Evolutionary conservation across 306 rosid genomes (phyloP), one percentile per base, ranked within the genome.

Genomic region (Fragaria ananassa): DNA sequence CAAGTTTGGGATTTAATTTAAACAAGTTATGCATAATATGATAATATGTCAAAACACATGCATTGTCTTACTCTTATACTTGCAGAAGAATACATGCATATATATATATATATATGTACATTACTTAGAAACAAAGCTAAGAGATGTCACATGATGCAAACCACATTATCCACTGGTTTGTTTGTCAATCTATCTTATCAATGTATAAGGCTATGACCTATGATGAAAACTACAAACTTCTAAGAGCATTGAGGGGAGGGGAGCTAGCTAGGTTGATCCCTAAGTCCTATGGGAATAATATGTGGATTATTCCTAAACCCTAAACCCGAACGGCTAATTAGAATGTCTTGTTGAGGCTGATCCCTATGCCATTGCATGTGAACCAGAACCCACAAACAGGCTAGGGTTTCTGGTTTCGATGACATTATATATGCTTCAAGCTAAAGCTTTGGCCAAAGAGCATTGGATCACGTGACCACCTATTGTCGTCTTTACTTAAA

Each of bases 401-500:
- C 41, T 11, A 35, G 60, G 29, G 23, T 61, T 54, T 39, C 45
- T 41, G n/a, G 46, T 60, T 27, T 18, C 67, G 58, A 54, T 23
- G 67, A 14, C 14, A 41, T 56, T 21, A 35, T 14, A 57, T 47
- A 60, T 12, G 68, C 89, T 81, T 85, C 37, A 75, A 75, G 34
- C 46, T 68, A 37, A 79, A 83, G 34, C 70, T 56, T 39, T 10
- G 12, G 61, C 50, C 76, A 4, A 66, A 63, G n/a, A 76, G 71
- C 58, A 45, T 88, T 76, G 81, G 90, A 88, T 86, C 93, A 81
- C 83, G 84, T 86, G 88, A 82, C 37, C 44, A 50, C 64, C 54
- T 45, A 23, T 62, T 71, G 41, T 77, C 35, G 74, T 51, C 84
- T 80, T 88, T 79, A 81, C 93, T 90, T 87, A 70, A 81, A 79